phyloP scores from a whole-genome alignment of 331 rosid genomes.

The Telfairia occidentalis region DNA sequence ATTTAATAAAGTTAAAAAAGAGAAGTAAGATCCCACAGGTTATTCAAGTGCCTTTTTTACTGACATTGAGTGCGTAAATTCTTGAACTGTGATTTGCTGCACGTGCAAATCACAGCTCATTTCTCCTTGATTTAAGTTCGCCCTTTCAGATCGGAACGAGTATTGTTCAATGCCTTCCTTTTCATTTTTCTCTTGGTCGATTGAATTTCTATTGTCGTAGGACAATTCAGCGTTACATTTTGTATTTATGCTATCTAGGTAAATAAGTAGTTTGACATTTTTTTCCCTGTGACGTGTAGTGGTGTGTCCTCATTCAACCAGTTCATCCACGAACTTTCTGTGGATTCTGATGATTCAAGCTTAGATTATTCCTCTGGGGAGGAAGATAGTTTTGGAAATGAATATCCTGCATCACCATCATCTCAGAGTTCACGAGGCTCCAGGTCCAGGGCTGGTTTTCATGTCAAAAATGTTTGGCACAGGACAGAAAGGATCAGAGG shows the following conservation, averaged over 20 bases:
- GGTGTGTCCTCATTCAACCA: conserved; percentile 90
- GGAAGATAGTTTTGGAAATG: conserved; percentile 43
- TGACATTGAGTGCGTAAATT: background rate
- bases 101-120: too few species aligned
- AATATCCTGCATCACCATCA: conserved; percentile 41
- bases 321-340: conserved; percentile 66
- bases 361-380: conserved; percentile 48
- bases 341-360: conserved; percentile 77
- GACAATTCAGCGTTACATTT: background rate
- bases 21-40: background rate
- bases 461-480: conserved; percentile 24
- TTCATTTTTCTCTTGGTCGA: background rate
- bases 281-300: conserved; percentile 29
- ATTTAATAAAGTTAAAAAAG: background rate
- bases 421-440: conserved; percentile 57
- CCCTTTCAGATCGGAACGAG: background rate
- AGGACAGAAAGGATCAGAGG: conserved; percentile 37
- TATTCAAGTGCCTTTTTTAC: background rate
- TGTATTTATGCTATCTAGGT: background rate
- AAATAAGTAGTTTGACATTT: conserved; percentile 11
- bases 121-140: background rate
- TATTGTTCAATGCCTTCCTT: background rate
- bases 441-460: conserved; percentile 34
- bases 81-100: background rate
- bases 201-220: background rate